phyloP scores from a whole-genome alignment of 2,329 filamentous ascomycete species.

The Sporothrix brasiliensis region DNA sequence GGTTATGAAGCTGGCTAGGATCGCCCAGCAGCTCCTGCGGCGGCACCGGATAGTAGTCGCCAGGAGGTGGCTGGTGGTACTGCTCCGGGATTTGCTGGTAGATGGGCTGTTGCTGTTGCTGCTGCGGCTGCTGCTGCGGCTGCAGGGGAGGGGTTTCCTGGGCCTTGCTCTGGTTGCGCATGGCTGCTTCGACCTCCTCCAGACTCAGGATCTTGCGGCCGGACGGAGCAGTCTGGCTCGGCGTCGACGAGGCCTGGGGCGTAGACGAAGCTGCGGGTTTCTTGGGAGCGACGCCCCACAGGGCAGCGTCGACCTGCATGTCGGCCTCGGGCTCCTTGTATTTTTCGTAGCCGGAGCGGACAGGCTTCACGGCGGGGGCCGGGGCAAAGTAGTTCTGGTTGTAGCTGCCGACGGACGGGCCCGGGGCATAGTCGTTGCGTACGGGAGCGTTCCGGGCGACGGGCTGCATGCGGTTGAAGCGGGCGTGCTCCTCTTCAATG shows the following conservation, averaged over 20 bases:
- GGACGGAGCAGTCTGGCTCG: constrained; percentile 43
- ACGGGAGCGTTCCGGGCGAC: constrained; percentile 50
- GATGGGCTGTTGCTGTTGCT: constrained; percentile 30
- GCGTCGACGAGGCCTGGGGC: constrained; percentile 40
- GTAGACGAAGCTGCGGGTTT: constrained; percentile 44
- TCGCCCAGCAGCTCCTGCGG: constrained; percentile 31
- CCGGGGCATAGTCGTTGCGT: neutral
- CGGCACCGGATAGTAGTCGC: constrained; percentile 31
- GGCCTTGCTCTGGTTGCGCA: constrained; percentile 69
- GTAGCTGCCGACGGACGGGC: constrained; percentile 38
- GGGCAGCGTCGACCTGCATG: constrained; percentile 86
- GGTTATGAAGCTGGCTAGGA: constrained; percentile 11
- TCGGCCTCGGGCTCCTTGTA: constrained; percentile 88
- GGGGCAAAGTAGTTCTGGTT: constrained; percentile 33
- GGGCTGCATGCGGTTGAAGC: constrained; percentile 75
- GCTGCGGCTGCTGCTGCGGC: constrained; percentile 45
- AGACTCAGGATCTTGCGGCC: constrained; percentile 86
- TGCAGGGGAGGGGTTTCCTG: constrained; percentile 36
- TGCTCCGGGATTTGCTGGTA: constrained; percentile 39
- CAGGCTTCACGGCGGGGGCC: constrained; percentile 49
- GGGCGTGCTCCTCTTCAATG: constrained; percentile 87
- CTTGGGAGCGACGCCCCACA: constrained; percentile 81
- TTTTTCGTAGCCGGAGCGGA: constrained; percentile 84
- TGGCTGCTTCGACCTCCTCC: constrained; percentile 93
- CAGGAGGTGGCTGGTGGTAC: constrained; percentile 36